Evolutionary conservation across 768 basidiomycete species (phyloP).

Genomic region (Crucibulum laeve): DNA sequence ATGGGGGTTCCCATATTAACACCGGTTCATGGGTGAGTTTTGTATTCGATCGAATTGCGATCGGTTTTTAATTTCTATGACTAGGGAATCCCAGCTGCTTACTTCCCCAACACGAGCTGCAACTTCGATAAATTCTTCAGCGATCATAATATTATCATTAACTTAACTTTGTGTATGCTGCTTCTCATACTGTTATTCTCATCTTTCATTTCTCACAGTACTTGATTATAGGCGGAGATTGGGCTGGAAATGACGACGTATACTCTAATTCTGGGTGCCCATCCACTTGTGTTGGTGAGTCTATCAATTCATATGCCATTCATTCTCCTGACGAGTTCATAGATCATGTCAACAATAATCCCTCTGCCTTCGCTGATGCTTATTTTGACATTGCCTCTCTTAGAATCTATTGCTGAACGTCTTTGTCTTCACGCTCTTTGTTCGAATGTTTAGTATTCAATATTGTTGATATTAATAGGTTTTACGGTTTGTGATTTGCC

Average conservation of each 20-base stretch:
- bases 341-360: neutral
- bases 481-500: too few relatives aligned
- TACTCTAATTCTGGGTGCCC: conserved; percentile 5
- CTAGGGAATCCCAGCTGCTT: conserved; percentile 1
- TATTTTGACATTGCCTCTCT: neutral
- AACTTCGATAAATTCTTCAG: neutral
- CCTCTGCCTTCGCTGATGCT: neutral
- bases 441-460: too few relatives aligned
- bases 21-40: neutral
- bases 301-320: neutral
- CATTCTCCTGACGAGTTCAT: neutral
- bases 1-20: neutral
- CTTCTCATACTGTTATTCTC: neutral
- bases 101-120: neutral
- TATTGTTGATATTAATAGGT: too few relatives aligned
- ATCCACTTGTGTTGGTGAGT: conserved; percentile 8
- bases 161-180: conserved; percentile 1
- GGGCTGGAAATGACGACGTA: conserved; percentile 6
- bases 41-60: neutral
- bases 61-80: neutral
- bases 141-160: conserved; percentile 2
- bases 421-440: too few relatives aligned
- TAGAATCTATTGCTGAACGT: neutral
- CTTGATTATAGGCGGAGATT: conserved; percentile 6
- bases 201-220: neutral